A percentile compares a stretch with the other conserved stretches of the same genome.
Evolutionary conservation across 495 filamentous ascomycete genomes (phyloP).

Genomic region (Filosporella fistucella): DNA sequence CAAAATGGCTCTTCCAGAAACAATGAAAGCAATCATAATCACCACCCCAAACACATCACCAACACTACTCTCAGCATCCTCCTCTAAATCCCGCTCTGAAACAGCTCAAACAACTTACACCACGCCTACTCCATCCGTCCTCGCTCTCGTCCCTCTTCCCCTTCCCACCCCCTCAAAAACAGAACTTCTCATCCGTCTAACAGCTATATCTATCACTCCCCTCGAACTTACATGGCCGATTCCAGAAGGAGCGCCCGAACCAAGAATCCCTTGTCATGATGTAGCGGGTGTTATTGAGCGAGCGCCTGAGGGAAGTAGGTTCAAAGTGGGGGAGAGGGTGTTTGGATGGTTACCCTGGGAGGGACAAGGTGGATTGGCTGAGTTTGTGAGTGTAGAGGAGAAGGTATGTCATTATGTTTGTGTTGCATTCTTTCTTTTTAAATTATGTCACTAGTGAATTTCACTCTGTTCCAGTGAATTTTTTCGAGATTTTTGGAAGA

Average conservation of each 20-base stretch:
- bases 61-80: slow-evolving; percentile 1
- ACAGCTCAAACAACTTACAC: too few species aligned
- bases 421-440: too few species aligned
- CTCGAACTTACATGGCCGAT: slow-evolving; percentile 11
- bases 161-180: slow-evolving; percentile 6
- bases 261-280: slow-evolving; percentile 4
- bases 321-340: neutral
- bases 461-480: too few species aligned
- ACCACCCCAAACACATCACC: too few species aligned
- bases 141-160: too few species aligned
- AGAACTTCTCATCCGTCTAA: slow-evolving; percentile 10
- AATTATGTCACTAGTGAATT: too few species aligned
- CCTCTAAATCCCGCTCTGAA: neutral
- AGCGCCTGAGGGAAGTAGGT: neutral
- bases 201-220: slow-evolving; percentile 7
- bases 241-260: neutral
- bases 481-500: too few species aligned
- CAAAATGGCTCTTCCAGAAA: too few species aligned
- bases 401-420: too few species aligned
- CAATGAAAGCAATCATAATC: too few species aligned
- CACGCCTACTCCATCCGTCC: too few species aligned
- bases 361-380: slow-evolving; percentile 1
- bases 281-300: neutral
- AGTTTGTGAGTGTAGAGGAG: slow-evolving; percentile 1
- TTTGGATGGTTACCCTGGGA: neutral